A percentile compares a stretch with the other conserved stretches of the same genome.
phyloP scores from a whole-genome alignment of 176 grass and related monocot genomes.

The Bolboschoenus planiculmis region DNA sequence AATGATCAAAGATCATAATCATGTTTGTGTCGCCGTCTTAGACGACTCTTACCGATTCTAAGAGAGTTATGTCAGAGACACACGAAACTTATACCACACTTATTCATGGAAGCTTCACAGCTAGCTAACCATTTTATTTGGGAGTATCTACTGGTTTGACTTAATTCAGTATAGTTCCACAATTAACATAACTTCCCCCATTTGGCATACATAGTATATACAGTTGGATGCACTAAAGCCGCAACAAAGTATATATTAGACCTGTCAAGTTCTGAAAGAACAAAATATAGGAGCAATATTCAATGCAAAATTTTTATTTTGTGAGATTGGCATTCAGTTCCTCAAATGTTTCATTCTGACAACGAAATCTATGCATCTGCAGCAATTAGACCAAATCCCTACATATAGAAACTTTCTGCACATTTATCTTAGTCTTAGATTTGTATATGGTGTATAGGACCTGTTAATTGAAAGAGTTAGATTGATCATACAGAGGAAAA shows the following conservation, averaged over 20 bases:
- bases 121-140: conserved; percentile 26
- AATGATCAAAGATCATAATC: conserved; percentile 58
- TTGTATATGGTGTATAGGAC: no score
- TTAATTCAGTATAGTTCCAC: neutral
- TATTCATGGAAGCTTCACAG: conserved; percentile 43
- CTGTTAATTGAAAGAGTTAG: no score
- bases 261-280: conserved; percentile 13
- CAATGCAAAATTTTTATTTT: neutral
- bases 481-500: no score
- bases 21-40: conserved; percentile 39
- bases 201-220: neutral
- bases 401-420: no score
- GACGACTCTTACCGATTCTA: conserved; percentile 34
- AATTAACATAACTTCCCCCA: conserved; percentile 23
- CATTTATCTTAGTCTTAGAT: no score
- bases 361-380: neutral
- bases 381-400: neutral
- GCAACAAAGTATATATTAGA: neutral
- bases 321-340: neutral
- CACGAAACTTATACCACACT: conserved; percentile 21
- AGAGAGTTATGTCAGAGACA: conserved; percentile 33
- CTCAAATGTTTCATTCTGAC: neutral
- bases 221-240: neutral
- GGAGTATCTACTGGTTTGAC: conserved; percentile 22
- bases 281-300: neutral